Base-by-base conservation (phyloP, 2,329 filamentous ascomycete species). In the Aspergillus sclerotialis region DNA sequence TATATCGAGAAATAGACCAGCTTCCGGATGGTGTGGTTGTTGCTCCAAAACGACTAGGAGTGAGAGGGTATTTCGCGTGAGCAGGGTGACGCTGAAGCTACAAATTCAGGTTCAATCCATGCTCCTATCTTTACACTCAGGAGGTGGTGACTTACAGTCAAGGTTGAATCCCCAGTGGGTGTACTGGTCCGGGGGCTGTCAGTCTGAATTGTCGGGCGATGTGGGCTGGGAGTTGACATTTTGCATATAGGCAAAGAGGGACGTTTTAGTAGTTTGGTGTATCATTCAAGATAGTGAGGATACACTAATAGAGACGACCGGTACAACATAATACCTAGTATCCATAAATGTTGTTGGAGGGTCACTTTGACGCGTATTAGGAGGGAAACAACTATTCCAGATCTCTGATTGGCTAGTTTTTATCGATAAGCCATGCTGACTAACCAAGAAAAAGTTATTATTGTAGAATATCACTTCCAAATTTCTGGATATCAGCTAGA, bases 41-140 rank as follows among this genome's bases (percentile, higher is more conserved):
- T 18, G 48, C 47, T 7, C 48, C 39, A 25, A 55, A 47, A 21
- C 56, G 53, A 28, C 57, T 54, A 3, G 62, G 62, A 4, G 63
- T 65, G 10, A 56, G 48, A 4, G 61, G 62, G 15, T 53, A 51
- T 31, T 43, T 49, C 9, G 46, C 48, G 27, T 55, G 48, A 23
- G 37, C 43, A 9, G 58, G 53, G 16, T 62, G 48, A 9, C 55
- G 55, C 32, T 60, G 56, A n/a, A 60, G 46, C 59, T 62, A 13
- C 18, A 28, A 2, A 21, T n/a, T n/a, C n/a, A 24, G 4, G 36
- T 10, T 30, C 11, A n/a, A 7, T 44, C n/a, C n/a, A 23, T 10
- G 19, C 19, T 23, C 7, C 10, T 23, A 10, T 23, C 7, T 23
- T 10, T 7, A 23, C 10, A 10, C 7, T 23, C 10, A 23, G 19